Evolutionary conservation across 495 filamentous ascomycete genomes (phyloP), one percentile per base, ranked within the genome.

Genomic region (Trypethelium eluteriae): DNA sequence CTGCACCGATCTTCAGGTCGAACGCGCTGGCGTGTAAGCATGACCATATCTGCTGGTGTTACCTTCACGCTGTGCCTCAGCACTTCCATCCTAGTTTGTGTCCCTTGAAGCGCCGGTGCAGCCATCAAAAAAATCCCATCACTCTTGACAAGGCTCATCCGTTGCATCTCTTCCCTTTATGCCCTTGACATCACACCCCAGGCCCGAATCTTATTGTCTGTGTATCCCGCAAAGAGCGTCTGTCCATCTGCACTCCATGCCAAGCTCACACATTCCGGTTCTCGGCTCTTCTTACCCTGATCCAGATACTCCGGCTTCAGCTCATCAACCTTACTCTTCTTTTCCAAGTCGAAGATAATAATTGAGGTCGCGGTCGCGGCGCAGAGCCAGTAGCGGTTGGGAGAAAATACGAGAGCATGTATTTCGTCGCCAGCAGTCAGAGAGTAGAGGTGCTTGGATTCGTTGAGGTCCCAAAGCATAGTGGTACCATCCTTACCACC

Each of bases 321-420:
- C 87, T 98, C 94, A 74, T 99, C 94, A 71, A 99, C 94, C 88
- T 98, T 98, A 88, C 89, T 93, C 91, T 99, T 98, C 93, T 99
- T 99, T 91, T 99, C 94, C 73, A 99, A 86, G 79, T 99, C 94
- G 82, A 99, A 99, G 85, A 99, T 98, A 86, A 96, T 98, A 86
- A 99, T 98, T 84, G 85, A 89, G 83, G 84, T 90, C 76, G 89
- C 84, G 67, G 94, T 99, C 76, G 94, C 94, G 76, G 94, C 94
- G 86, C 94, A 99, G 68, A 99, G 88, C 94, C 94, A 99, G 92
- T 99, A 99, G 75, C 94, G 88, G 89, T 99, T 99, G 77, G 95
- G 94, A 57, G 93, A 97, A 91, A 99, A 99, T 80, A 97, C 95
- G 74, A 99, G 93, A 73, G 94, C 95, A 82, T 99, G 95, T 86